A percentile compares a stretch with the other conserved stretches of the same genome.
Evolutionary conservation across 2,329 filamentous ascomycete genomes (phyloP).

Genomic region (Gliomastix tumulicola): DNA sequence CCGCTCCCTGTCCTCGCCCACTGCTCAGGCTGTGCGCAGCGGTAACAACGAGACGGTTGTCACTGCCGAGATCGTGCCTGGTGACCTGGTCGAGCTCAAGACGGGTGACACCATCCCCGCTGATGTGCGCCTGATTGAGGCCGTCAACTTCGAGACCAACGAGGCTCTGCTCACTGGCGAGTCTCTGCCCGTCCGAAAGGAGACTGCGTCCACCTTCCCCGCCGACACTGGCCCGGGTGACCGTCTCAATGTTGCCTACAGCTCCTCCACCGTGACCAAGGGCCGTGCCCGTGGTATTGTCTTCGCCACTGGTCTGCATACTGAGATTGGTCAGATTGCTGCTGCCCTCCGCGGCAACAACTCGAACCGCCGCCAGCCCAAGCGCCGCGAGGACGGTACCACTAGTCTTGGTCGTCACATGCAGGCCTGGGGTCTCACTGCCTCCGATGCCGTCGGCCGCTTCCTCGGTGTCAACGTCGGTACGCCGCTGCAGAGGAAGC

Average conservation of each 20-base stretch:
- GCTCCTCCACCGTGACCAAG: constrained; percentile 50
- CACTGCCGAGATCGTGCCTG: constrained; percentile 40
- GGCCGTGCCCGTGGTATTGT: constrained; percentile 53
- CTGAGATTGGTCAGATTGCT: constrained; percentile 53
- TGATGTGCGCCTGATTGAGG: constrained; percentile 44
- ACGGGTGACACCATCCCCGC: constrained; percentile 51
- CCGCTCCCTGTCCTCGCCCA: constrained; percentile 23
- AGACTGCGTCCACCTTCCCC: constrained; percentile 29
- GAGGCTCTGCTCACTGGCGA: constrained; percentile 56
- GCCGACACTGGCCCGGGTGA: constrained; percentile 35
- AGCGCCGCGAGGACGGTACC: constrained; percentile 43
- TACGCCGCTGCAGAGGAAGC: constrained; percentile 62
- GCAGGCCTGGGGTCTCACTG: constrained; percentile 38
- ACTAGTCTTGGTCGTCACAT: constrained; percentile 45
- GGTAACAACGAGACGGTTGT: constrained; percentile 21
- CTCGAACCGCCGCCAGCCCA: constrained; percentile 40
- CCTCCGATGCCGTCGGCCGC: constrained; percentile 49
- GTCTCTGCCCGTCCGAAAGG: constrained; percentile 47
- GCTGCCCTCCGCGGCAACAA: constrained; percentile 35
- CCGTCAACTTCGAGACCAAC: constrained; percentile 58
- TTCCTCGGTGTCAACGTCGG: constrained; percentile 64
- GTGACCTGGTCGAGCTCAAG: constrained; percentile 42
- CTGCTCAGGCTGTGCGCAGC: constrained; percentile 27
- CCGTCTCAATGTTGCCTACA: constrained; percentile 51
- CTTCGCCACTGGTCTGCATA: constrained; percentile 51